A percentile compares a stretch with the other conserved stretches of the same genome.
Evolutionary conservation across 768 basidiomycete species (phyloP).

Genomic region (Daedaleopsis sinensis): DNA sequence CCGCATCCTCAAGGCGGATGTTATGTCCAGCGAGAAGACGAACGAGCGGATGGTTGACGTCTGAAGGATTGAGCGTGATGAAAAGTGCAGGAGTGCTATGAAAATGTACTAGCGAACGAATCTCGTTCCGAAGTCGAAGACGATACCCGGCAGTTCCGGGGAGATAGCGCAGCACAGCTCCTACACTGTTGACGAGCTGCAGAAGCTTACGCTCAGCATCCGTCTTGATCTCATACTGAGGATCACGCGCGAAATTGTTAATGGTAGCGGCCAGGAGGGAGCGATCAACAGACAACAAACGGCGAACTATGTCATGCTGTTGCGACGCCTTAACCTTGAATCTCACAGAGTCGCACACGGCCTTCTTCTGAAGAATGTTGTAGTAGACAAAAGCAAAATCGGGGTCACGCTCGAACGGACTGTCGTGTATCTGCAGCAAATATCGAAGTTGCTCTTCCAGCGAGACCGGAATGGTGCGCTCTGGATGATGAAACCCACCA

Average conservation of each 20-base stretch:
- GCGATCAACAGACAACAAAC: background rate
- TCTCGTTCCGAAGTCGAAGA: background rate
- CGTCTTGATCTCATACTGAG: background rate
- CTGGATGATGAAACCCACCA: constrained; percentile 6
- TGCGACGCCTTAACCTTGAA: constrained; percentile 4
- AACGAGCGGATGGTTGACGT: background rate
- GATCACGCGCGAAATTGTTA: background rate
- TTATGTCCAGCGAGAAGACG: background rate
- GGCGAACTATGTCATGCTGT: background rate
- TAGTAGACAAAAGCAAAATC: constrained; percentile 24
- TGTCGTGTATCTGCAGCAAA: background rate
- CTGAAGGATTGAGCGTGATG: background rate
- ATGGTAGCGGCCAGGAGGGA: background rate
- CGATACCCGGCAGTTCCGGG: background rate
- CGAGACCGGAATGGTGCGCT: background rate
- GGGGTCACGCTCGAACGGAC: constrained; percentile 8
- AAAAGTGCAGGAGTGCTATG: background rate
- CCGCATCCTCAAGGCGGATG: background rate
- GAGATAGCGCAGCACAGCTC: background rate
- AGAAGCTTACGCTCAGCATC: background rate
- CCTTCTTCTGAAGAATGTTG: constrained; percentile 21
- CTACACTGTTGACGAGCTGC: background rate
- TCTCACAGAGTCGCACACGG: background rate
- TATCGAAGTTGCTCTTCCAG: constrained; percentile 1
- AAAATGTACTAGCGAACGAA: background rate